Base-by-base conservation (phyloP, 805 yeast species). In the Metschnikowia vanudenii region DNA sequence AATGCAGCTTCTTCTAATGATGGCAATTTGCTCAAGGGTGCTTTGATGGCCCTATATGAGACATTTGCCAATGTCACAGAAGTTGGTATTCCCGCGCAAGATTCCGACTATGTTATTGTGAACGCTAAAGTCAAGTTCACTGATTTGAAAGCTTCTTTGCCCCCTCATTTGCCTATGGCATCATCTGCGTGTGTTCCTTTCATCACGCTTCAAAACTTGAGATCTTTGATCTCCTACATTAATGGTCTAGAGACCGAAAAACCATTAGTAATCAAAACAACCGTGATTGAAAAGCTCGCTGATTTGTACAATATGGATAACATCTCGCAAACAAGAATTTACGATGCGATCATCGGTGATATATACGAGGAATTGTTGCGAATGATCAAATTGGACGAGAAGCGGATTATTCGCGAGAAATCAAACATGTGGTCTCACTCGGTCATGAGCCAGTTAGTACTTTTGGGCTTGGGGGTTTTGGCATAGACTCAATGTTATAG, bases 91-190 rank as follows among this genome's bases (percentile, higher is more conserved):
- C 40, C 49, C 12, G 41, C 43, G n/a, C 54, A 46, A 17, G 45
- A 46, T 12, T 42, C 62, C 9, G 72, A 68, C 56, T 87, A 87
- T 59, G 80, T 85, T 30, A 80, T 86, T 24, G 73, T 86, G 47
- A 88, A 85, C 60, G 73, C 83, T 52, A 84, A 79, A 52, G 73
- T 86, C 22, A 80, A 79, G 46, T 82, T 86, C 57, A 73, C 71
- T 48, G 85, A 85, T 53, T 62, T 85, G 48, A 80, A 74, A 51
- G 88, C 88, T 0, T 67, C 69, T 4, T 61, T 76, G 37, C 88
- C 76, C 0, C 57, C 64, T 24, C 60, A 75, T 35, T 79, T 88
- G 3, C 71, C 70, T 2, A 63, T 78, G 52, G 76, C 87, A 4
- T 57, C 67, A 5, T 58, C 76, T 1, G 74, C 78, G 1, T 75